These are phyloP conservation scores for Zymoseptoria pseudotritici DNA, from an alignment of 2,329 filamentous ascomycete species.

Conservation along the genomic window DNA sequence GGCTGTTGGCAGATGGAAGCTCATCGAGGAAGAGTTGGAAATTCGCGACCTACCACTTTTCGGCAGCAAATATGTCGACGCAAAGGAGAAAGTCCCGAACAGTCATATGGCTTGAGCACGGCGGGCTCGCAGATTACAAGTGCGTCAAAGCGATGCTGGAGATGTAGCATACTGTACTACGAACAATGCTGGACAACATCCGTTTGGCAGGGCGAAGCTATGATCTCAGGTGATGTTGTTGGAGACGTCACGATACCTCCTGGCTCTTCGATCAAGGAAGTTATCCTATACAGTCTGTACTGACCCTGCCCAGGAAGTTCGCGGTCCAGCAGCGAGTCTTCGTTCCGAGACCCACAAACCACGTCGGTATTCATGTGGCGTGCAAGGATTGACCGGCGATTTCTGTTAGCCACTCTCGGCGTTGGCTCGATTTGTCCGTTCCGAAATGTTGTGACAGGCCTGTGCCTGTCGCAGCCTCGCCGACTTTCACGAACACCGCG, in stretches of 20 bases:
- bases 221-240: neutral
- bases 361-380: neutral
- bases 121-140: neutral
- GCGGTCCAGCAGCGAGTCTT: neutral
- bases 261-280: no score
- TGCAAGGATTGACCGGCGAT: neutral
- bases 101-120: neutral
- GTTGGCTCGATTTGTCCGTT: neutral
- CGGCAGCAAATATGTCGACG: conserved; percentile 7
- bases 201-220: neutral
- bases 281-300: no score
- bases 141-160: neutral
- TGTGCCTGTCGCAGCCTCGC: neutral
- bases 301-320: neutral
- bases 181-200: neutral
- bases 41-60: conserved; percentile 53
- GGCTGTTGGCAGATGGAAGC: conserved; percentile 67
- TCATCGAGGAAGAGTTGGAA: conserved; percentile 64
- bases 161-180: neutral
- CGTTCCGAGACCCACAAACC: neutral
- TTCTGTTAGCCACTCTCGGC: neutral
- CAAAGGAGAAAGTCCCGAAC: conserved; percentile 2
- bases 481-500: neutral
- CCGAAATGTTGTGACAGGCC: neutral
- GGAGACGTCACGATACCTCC: no score